Evolutionary conservation across 805 yeast genomes (phyloP), one percentile per base, ranked within the genome.

Genomic region (Ogataea polymorpha): DNA sequence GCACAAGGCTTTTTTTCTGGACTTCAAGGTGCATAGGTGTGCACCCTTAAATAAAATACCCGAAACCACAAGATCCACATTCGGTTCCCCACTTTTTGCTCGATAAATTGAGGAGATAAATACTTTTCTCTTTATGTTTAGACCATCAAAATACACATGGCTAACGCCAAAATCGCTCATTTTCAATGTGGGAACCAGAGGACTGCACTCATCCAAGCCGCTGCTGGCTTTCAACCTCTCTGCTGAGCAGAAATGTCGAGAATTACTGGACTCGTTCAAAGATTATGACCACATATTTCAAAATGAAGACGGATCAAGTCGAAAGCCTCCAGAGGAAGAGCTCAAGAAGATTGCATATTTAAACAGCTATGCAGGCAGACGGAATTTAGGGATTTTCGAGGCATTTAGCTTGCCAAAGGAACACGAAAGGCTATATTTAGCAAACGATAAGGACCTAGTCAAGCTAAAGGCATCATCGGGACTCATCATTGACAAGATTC

Each of bases 401-500:
- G 49, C 48, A 7, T 61, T 72, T 43, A 58, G 65, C 23, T 69
- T 83, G 52, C 74, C 76, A 30, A 68, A 65, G 47, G 79, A 82
- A 57, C 55, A 68, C 35, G 71, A 74, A 56, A 67, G 67, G 35
- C 67, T 82, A 53, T 80, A 71, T 57, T 62, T 72, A 46, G 79
- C 74, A 56, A 86, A 86, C 68, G 71, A 80, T 32, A 71, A 68
- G 37, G 84, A 77, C 59, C 72, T 86, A 55, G 65, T 65, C 48
- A 73, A 72, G 57, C 76, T 80, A 51, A 74, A 77, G 51, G 72
- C 76, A 15, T 64, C 72, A 17, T 76, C 82, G 27, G 81, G 83
- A 35, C 71, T 77, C 54, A 82, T 86, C 54, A 73, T 87, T 50
- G 96, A 86, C 62, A 86, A 86, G 66, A 77, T 86, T 44, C 95